Evolutionary conservation across 441 rosid species (phyloP).

Genomic region (Populus hybrid): DNA sequence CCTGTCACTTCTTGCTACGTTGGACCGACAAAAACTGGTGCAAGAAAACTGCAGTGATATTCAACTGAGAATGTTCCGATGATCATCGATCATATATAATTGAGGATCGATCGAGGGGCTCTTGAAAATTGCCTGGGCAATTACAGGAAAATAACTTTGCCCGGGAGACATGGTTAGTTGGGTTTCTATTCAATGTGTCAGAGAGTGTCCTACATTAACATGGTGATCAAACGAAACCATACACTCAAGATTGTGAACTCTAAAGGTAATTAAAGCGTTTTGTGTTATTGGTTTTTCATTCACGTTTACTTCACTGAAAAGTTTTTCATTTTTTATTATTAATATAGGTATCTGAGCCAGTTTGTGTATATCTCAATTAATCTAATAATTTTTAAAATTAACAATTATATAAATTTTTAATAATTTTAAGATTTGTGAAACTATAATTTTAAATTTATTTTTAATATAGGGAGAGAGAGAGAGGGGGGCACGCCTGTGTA

Average conservation of each 20-base stretch:
- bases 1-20: not conserved
- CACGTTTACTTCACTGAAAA: no score
- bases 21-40: slow-evolving; percentile 12
- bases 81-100: not conserved
- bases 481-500: not conserved
- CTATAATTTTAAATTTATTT: no score
- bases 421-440: no score
- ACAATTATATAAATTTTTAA: no score
- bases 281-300: no score
- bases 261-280: not conserved
- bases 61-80: slow-evolving; percentile 9
- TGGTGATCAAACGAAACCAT: not conserved
- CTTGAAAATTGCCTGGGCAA: not conserved
- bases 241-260: not conserved
- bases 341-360: no score
- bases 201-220: not conserved
- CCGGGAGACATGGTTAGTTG: not conserved
- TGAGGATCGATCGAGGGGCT: not conserved
- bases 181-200: not conserved
- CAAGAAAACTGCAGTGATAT: slow-evolving; percentile 4
- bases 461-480: no score
- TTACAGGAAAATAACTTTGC: not conserved
- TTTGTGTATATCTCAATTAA: no score
- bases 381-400: no score
- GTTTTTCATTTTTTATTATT: no score